Conservation (phyloP, 2,329 filamentous ascomycete species). For the Onygena corvina region DNA sequence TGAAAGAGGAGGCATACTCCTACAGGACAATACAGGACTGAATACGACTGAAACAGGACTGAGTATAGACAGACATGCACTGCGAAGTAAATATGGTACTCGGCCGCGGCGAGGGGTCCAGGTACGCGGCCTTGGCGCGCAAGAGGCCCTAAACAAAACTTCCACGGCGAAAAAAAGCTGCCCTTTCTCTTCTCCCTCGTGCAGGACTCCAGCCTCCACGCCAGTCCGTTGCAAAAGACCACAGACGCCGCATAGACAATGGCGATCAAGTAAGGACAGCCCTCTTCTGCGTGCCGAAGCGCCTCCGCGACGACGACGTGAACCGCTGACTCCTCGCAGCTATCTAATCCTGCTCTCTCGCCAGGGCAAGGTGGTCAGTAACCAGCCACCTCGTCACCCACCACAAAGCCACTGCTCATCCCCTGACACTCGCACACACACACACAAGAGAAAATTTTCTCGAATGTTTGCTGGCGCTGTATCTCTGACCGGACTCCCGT, state of each 20-base stretch:
- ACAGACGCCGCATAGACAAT: conserved; percentile 25
- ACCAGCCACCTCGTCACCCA: conserved; percentile 27
- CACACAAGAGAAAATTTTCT: conserved; percentile 14
- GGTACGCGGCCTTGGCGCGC: background rate
- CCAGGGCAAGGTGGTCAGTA: conserved; percentile 95
- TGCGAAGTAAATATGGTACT: too few relatives aligned
- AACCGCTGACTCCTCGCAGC: conserved; percentile 38
- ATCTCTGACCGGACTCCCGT: conserved; percentile 7
- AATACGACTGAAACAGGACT: too few relatives aligned
- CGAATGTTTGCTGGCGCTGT: conserved; percentile 9
- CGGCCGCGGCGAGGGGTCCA: background rate
- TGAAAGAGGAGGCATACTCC: too few relatives aligned
- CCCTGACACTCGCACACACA: conserved; percentile 17
- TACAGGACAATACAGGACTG: too few relatives aligned
- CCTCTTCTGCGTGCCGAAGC: background rate
- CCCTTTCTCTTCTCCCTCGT: background rate
- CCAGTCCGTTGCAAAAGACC: background rate
- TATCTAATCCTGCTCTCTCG: conserved; percentile 95
- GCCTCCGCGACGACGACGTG: conserved; percentile 5
- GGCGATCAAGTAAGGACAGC: conserved; percentile 42
- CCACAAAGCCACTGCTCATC: conserved; percentile 17
- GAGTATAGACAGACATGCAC: too few relatives aligned
- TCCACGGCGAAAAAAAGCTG: background rate
- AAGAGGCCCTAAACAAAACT: conserved; percentile 6
- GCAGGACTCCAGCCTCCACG: background rate